phyloP scores from a whole-genome alignment of 2,329 filamentous ascomycete species.

The Colletotrichum phormii region DNA sequence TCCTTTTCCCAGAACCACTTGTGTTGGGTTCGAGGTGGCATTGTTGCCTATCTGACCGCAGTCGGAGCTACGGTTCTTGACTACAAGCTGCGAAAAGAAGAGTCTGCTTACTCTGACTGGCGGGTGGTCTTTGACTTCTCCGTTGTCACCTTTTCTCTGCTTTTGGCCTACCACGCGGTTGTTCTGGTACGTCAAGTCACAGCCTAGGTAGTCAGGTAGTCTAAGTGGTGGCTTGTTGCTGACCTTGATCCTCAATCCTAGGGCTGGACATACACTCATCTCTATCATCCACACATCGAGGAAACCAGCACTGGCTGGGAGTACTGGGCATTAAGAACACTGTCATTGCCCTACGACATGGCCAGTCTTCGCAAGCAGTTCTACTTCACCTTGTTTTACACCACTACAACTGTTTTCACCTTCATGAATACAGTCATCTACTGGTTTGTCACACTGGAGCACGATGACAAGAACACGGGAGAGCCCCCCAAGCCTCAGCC shows the following conservation, averaged over 20 bases:
- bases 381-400: constrained; percentile 64
- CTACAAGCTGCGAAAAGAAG: constrained; percentile 55
- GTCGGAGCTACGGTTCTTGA: constrained; percentile 55
- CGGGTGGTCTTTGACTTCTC: constrained; percentile 62
- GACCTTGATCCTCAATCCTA: constrained; percentile 39
- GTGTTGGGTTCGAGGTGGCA: constrained; percentile 54
- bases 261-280: constrained; percentile 65
- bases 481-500: constrained; percentile 31
- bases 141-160: constrained; percentile 54
- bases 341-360: constrained; percentile 60
- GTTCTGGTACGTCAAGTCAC: constrained; percentile 55
- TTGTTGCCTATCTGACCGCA: constrained; percentile 57
- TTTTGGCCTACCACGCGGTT: constrained; percentile 59
- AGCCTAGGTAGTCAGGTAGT: neutral
- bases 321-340: constrained; percentile 49
- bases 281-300: constrained; percentile 58
- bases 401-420: constrained; percentile 56
- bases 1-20: constrained; percentile 59
- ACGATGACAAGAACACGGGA: constrained; percentile 39
- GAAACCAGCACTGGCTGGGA: constrained; percentile 50
- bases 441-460: constrained; percentile 55
- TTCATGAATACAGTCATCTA: constrained; percentile 64
- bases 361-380: constrained; percentile 55
- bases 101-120: constrained; percentile 53
- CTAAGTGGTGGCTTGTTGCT: neutral